These are phyloP conservation scores for Blastomyces emzantsi DNA, from an alignment of 2,329 filamentous ascomycete species.

Conservation along the genomic window DNA sequence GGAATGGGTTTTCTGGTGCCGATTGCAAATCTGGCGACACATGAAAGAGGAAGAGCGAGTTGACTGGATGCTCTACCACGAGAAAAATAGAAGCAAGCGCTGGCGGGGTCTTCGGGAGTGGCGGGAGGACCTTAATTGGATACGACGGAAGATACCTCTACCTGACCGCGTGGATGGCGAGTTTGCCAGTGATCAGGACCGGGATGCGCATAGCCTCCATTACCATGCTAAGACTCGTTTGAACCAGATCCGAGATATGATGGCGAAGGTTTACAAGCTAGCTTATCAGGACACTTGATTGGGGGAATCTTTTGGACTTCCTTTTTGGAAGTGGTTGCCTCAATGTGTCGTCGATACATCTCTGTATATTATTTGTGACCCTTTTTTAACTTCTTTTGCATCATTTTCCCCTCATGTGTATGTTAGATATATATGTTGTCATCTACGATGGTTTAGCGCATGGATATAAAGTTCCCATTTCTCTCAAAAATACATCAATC, in stretches of 20 bases:
- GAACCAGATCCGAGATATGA: conserved; percentile 5
- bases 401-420: background rate
- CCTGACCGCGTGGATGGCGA: background rate
- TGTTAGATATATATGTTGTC: background rate
- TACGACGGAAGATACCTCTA: background rate
- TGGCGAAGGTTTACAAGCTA: conserved; percentile 2
- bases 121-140: conserved; percentile 4
- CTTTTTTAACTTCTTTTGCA: background rate
- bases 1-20: conserved; percentile 7
- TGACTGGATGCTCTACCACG: conserved; percentile 5
- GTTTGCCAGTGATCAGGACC: background rate
- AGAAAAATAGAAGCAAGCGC: conserved; percentile 3
- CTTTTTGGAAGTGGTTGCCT: background rate
- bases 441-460: background rate
- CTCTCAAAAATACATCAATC: background rate
- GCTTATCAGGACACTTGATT: conserved; percentile 1
- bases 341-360: background rate
- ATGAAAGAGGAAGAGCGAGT: background rate
- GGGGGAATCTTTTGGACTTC: background rate
- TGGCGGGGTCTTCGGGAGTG: conserved; percentile 7
- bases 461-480: background rate
- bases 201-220: background rate
- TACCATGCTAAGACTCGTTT: conserved; percentile 4
- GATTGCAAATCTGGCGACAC: conserved; percentile 3
- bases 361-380: conserved; percentile 3